These are phyloP conservation scores for Pinus tabuliformis DNA, from an alignment of 75 land plant species.

Conservation along the genomic window DNA sequence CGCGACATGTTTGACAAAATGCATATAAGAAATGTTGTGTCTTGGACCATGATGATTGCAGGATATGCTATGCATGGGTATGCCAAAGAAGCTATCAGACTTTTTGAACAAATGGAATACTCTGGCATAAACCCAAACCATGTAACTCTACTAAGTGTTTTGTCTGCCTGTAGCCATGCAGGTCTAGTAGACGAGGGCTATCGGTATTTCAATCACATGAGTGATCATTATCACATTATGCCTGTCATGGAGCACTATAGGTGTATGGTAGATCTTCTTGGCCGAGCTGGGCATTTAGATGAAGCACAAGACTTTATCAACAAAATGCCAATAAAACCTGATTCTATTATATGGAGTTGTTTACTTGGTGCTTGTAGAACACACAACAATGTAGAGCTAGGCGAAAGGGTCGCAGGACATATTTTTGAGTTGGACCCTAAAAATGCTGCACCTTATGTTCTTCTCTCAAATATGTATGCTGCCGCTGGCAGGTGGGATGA, in stretches of 20 bases:
- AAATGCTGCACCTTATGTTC: slow-evolving; percentile 16
- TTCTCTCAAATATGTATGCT: slow-evolving; percentile 16
- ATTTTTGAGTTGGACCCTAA: slow-evolving; percentile 16
- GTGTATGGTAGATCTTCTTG: slow-evolving; percentile 14
- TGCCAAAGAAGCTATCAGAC: slow-evolving; percentile 31
- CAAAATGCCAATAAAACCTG: slow-evolving; percentile 7
- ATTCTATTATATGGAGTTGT: not conserved
- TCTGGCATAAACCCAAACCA: slow-evolving; percentile 37
- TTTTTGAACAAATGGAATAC: slow-evolving; percentile 33
- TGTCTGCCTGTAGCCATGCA: slow-evolving; percentile 7
- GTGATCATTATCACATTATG: slow-evolving; percentile 3
- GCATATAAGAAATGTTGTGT: slow-evolving; percentile 36
- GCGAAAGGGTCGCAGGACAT: slow-evolving; percentile 8
- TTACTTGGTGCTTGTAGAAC: slow-evolving; percentile 11
- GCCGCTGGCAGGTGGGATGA: slow-evolving; percentile 19
- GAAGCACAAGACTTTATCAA: slow-evolving; percentile 11
- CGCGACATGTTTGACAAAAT: slow-evolving; percentile 28
- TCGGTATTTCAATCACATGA: slow-evolving; percentile 7
- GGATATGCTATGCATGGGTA: slow-evolving; percentile 66
- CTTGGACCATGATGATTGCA: slow-evolving; percentile 67
- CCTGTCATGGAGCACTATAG: slow-evolving; percentile 9
- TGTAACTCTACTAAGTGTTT: slow-evolving; percentile 21
- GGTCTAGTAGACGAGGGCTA: slow-evolving; percentile 7
- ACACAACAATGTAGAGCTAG: slow-evolving; percentile 4
- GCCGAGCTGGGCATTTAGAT: slow-evolving; percentile 10